These are phyloP conservation scores for Suhomyces sp. DNA, from an alignment of 805 yeast species.

Conservation along the genomic window DNA sequence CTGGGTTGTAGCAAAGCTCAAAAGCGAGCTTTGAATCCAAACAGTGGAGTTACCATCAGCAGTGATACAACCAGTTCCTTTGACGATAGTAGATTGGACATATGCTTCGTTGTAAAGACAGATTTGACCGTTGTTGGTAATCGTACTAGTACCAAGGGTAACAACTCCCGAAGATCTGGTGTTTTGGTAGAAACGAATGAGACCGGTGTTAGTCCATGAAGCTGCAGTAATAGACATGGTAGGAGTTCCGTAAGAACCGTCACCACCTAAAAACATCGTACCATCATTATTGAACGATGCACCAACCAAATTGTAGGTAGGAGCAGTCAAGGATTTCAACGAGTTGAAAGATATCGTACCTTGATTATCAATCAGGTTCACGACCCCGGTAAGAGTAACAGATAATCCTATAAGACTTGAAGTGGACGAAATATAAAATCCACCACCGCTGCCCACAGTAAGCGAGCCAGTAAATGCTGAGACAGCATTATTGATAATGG, in stretches of 20 bases:
- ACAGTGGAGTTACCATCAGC: conserved; percentile 13
- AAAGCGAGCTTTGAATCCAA: conserved; percentile 8
- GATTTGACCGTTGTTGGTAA: conserved; percentile 12
- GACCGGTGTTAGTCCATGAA: conserved; percentile 17
- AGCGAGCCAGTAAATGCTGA: conserved; percentile 13
- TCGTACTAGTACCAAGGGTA: conserved; percentile 12
- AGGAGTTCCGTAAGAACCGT: conserved; percentile 10
- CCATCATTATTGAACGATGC: conserved; percentile 3
- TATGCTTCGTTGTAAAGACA: conserved; percentile 23
- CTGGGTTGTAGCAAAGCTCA: conserved; percentile 7
- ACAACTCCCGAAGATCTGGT: conserved; percentile 19
- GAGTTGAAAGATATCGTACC: conserved; percentile 18
- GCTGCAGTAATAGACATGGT: conserved; percentile 10
- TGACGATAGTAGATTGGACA: conserved; percentile 19
- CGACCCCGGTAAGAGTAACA: conserved; percentile 9
- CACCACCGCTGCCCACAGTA: conserved; percentile 11
- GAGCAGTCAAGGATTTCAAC: conserved; percentile 8
- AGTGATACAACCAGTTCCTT: conserved; percentile 28
- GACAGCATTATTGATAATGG: conserved; percentile 14
- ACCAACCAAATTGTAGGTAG: conserved; percentile 8
- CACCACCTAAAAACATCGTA: conserved; percentile 9
- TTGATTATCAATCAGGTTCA: conserved; percentile 15
- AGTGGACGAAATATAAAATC: conserved; percentile 13
- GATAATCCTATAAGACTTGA: conserved; percentile 6
- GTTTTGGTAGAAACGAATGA: conserved; percentile 19